phyloP scores from a whole-genome alignment of 208 protist species.

The Wallacemonas sp. region DNA sequence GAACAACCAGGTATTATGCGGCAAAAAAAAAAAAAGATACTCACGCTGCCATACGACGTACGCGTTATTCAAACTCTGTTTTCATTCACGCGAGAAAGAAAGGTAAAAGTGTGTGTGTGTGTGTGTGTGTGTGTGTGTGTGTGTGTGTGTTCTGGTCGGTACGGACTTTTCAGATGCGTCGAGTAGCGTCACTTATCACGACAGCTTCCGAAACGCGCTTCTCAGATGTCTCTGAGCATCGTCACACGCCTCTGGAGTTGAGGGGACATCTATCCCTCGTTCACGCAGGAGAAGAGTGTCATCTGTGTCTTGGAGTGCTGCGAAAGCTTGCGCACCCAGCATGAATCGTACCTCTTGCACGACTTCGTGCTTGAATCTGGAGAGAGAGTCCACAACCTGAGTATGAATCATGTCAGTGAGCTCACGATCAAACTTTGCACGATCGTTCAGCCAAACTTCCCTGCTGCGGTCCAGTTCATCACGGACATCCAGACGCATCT shows the following conservation, averaged over 20 bases:
- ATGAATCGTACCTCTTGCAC: constrained; percentile 4
- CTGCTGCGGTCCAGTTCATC: background rate
- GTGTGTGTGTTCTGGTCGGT: too few species aligned
- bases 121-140: too few species aligned
- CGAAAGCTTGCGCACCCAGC: background rate
- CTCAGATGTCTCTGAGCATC: constrained; percentile 4
- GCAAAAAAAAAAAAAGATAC: too few species aligned
- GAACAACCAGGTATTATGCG: too few species aligned
- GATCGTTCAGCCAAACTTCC: background rate
- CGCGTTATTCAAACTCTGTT: too few species aligned
- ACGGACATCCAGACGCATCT: constrained; percentile 1
- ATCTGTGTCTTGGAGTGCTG: constrained; percentile 1
- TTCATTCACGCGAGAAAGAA: too few species aligned
- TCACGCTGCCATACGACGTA: too few species aligned
- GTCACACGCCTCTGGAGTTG: background rate
- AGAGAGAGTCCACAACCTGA: background rate
- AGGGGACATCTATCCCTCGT: background rate
- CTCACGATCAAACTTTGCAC: background rate
- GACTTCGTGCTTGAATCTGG: background rate
- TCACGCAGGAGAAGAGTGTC: background rate
- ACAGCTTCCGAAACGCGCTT: constrained; percentile 12
- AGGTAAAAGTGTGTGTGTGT: too few species aligned
- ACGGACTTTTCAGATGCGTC: too few species aligned
- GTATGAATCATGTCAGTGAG: background rate
- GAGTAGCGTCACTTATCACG: background rate